Percentiles rank a stretch among this genome's conserved stretches.
These are phyloP conservation scores for Tarenaya hassleriana DNA, from an alignment of 345 rosid genomes.

Conservation along the genomic window DNA sequence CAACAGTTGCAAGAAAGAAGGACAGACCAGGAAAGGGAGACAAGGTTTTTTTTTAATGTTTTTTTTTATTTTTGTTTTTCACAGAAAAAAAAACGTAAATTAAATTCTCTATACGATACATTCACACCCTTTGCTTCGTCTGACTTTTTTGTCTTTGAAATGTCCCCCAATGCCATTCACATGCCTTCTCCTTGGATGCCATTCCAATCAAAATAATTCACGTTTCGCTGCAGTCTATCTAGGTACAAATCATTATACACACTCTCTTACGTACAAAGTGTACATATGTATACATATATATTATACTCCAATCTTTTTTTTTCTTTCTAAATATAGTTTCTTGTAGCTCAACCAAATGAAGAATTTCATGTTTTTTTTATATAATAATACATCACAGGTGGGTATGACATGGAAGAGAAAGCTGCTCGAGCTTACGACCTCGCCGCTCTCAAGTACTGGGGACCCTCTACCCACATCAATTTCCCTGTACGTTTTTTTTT, in stretches of 20 bases:
- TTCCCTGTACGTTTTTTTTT: conserved; percentile 41
- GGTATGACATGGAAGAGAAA: conserved; percentile 79
- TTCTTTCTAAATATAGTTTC: background rate
- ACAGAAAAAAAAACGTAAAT: conserved; percentile 25
- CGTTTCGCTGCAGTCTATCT: conserved; percentile 45
- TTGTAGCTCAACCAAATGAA: background rate
- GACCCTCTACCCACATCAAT: conserved; percentile 59
- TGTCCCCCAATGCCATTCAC: conserved; percentile 3
- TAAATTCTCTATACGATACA: conserved; percentile 29
- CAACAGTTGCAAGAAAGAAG: conserved; percentile 40
- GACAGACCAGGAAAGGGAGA: conserved; percentile 42
- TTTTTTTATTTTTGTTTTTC: conserved; percentile 21
- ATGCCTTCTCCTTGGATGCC: conserved; percentile 29
- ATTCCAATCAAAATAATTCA: conserved; percentile 28
- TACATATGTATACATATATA: background rate
- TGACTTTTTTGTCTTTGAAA: background rate
- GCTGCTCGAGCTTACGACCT: conserved; percentile 80
- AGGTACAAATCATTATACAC: conserved; percentile 41
- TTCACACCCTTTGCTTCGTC: conserved; percentile 30
- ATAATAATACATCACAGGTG: conserved; percentile 33
- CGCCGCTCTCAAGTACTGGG: conserved; percentile 86
- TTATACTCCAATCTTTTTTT: background rate
- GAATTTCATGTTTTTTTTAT: background rate
- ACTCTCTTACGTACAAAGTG: too few species aligned
- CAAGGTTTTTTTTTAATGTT: conserved; percentile 30